These are phyloP conservation scores for Neurospora tetraspora DNA, from an alignment of 495 filamentous ascomycete genomes.

Conservation along the genomic window DNA sequence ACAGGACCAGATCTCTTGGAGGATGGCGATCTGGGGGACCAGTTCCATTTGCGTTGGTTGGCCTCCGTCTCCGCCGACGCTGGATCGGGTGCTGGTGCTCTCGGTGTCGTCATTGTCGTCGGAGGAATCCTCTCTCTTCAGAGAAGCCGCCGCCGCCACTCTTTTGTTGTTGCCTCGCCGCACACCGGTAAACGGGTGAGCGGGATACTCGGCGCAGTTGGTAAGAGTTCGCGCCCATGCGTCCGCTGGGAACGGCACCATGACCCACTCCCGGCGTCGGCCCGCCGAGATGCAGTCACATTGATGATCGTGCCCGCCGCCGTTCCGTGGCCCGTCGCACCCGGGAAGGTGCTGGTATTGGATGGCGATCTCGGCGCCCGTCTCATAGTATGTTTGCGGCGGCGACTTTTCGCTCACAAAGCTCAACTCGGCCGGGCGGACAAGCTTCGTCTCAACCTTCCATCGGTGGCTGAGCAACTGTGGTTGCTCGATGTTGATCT, in stretches of 20 bases:
- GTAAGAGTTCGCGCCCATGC: conserved; percentile 39
- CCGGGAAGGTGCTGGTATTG: conserved; percentile 29
- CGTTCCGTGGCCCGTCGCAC: conserved; percentile 24
- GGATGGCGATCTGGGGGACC: conserved; percentile 36
- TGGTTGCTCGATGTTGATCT: conserved; percentile 36
- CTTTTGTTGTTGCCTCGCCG: neutral
- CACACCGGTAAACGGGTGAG: conserved; percentile 17
- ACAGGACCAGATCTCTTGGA: conserved; percentile 40
- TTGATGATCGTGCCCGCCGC: conserved; percentile 14
- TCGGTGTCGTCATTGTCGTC: conserved; percentile 6
- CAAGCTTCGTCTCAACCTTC: conserved; percentile 37
- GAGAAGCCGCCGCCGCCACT: neutral
- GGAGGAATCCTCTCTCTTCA: conserved; percentile 1
- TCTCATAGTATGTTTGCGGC: conserved; percentile 21
- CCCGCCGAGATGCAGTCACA: conserved; percentile 22
- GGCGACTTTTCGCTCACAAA: conserved; percentile 18
- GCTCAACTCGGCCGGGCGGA: conserved; percentile 37
- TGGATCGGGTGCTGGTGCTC: conserved; percentile 5
- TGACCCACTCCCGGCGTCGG: conserved; percentile 17
- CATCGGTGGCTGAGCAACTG: conserved; percentile 36
- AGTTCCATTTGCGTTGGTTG: conserved; percentile 34
- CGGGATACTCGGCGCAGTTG: conserved; percentile 33
- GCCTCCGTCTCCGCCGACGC: neutral
- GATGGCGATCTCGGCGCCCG: conserved; percentile 22
- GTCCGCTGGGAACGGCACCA: conserved; percentile 40